phyloP scores from a whole-genome alignment of 345 rosid species.

The Aquilaria yunnanensis region DNA sequence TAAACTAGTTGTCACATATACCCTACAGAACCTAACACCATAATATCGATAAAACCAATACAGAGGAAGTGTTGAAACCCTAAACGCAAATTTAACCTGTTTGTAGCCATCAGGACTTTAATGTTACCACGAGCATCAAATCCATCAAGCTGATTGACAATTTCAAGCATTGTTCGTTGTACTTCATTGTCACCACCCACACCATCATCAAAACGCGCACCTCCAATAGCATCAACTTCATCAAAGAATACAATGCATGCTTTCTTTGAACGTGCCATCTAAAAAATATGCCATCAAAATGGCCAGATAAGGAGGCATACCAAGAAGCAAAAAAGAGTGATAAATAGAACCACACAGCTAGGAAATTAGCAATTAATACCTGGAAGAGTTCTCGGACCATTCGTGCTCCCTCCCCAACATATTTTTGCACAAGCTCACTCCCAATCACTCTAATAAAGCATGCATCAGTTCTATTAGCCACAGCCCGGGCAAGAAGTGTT shows the following conservation, averaged over 20 bases:
- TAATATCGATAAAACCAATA: neutral
- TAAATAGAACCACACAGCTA: neutral
- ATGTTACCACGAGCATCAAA: constrained; percentile 96
- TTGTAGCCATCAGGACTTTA: constrained; percentile 99
- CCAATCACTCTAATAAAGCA: constrained; percentile 98
- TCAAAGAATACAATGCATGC: constrained; percentile 87
- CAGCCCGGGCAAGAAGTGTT: constrained; percentile 95
- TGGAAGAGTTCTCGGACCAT: constrained; percentile 98
- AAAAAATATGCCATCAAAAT: constrained; percentile 4
- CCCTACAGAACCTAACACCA: too few relatives aligned
- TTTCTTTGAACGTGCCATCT: constrained; percentile 91
- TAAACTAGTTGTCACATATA: too few relatives aligned
- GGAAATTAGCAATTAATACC: constrained; percentile 32
- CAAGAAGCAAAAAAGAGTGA: neutral
- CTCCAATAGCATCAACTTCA: constrained; percentile 82
- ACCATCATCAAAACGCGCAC: constrained; percentile 84
- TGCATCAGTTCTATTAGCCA: constrained; percentile 98
- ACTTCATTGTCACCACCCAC: constrained; percentile 82
- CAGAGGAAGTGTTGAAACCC: neutral
- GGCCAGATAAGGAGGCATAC: constrained; percentile 8
- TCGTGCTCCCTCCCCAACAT: constrained; percentile 97
- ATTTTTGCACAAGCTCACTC: constrained; percentile 98
- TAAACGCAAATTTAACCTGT: constrained; percentile 43
- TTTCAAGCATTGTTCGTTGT: constrained; percentile 86
- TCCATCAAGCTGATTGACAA: constrained; percentile 86